These are phyloP conservation scores for Verticillium albo-atrum DNA, from an alignment of 2,329 filamentous ascomycete genomes.

Conservation along the genomic window DNA sequence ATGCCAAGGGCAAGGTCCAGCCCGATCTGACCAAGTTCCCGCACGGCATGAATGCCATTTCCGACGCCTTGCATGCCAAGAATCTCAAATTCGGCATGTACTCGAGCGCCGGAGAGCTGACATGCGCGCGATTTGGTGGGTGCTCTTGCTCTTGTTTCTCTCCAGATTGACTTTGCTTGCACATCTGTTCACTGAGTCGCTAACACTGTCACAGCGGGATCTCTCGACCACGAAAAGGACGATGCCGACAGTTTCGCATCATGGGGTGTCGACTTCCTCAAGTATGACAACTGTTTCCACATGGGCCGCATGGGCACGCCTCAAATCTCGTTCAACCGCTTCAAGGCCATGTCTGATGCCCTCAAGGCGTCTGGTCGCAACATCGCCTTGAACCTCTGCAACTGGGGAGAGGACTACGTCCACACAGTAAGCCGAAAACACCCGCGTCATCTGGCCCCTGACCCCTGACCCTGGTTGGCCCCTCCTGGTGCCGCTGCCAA, in stretches of 20 bases:
- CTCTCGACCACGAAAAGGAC: conserved; percentile 44
- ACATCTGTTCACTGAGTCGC: conserved; percentile 17
- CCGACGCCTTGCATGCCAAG: conserved; percentile 26
- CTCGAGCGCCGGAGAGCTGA: conserved; percentile 37
- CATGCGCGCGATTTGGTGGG: conserved; percentile 39
- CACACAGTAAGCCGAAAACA: conserved; percentile 5
- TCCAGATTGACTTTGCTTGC: neutral
- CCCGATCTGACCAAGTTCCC: conserved; percentile 29
- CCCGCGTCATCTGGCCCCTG: neutral
- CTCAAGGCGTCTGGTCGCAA: conserved; percentile 23
- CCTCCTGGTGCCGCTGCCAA: neutral
- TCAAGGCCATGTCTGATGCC: conserved; percentile 26
- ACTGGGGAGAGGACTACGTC: conserved; percentile 26
- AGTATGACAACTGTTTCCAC: conserved; percentile 46
- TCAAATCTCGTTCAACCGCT: conserved; percentile 21
- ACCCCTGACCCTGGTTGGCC: conserved; percentile 7
- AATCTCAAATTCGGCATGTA: conserved; percentile 35
- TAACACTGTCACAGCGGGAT: conserved; percentile 27
- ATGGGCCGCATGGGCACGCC: conserved; percentile 19
- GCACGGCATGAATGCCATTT: conserved; percentile 26
- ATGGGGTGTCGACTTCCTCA: conserved; percentile 50
- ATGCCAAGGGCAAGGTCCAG: conserved; percentile 20
- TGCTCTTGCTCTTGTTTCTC: too few species aligned
- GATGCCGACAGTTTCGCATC: conserved; percentile 48
- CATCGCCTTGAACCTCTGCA: conserved; percentile 27